Evolutionary conservation across 148 eudicot species (phyloP).

Genomic region (Nepenthes gracilis): DNA sequence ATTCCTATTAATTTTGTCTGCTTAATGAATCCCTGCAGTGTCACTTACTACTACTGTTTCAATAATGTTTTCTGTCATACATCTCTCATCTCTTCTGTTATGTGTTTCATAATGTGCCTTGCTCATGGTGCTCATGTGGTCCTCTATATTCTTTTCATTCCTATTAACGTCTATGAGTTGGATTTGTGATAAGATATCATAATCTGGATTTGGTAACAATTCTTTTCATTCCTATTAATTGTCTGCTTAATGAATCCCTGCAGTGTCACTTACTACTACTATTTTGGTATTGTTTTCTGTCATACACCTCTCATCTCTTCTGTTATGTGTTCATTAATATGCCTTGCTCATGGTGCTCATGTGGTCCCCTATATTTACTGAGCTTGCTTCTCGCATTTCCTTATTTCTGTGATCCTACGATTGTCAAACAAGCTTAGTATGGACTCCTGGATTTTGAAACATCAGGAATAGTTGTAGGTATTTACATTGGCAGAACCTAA

Average conservation of each 20-base stretch:
- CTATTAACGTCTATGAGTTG: conserved; percentile 60
- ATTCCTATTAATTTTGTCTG: background rate
- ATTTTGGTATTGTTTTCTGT: background rate
- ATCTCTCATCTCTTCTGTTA: background rate
- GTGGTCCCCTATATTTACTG: no score
- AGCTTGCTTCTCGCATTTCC: no score
- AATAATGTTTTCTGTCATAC: background rate
- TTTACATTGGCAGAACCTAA: no score
- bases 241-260: background rate
- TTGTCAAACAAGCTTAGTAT: no score
- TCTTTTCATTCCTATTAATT: background rate
- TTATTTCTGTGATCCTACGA: no score
- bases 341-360: no score
- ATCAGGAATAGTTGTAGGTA: no score
- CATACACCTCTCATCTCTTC: background rate
- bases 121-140: no score
- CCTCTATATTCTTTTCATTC: no score
- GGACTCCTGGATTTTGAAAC: no score
- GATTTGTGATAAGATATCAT: conserved; percentile 90
- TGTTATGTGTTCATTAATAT: no score
- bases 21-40: background rate
- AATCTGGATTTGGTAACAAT: conserved; percentile 81
- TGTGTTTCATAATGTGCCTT: no score
- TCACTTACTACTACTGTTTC: background rate
- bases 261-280: background rate